Percentiles rank a stretch among this genome's conserved stretches.
Evolutionary conservation across 164 flowering plant genomes (phyloP).

Genomic region (Chimonanthus praecox): DNA sequence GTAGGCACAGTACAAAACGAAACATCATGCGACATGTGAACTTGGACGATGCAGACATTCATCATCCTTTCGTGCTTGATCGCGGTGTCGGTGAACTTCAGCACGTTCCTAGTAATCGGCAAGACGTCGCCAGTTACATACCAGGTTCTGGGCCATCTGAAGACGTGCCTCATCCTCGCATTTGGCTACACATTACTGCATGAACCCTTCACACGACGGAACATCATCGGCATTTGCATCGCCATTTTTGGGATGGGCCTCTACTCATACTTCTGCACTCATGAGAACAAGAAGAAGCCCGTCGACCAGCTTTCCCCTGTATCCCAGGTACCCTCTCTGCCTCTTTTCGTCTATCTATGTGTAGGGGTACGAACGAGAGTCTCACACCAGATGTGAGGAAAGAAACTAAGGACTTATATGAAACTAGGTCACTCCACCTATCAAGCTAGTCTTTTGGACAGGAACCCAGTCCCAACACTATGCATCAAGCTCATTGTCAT

Average conservation of each 20-base stretch:
- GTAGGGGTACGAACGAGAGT: background rate
- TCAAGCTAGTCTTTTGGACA: no score
- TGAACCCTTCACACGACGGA: slow-evolving; percentile 86
- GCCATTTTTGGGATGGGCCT: slow-evolving; percentile 87
- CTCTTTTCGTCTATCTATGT: background rate
- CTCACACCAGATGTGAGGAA: background rate
- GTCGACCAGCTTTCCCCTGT: slow-evolving; percentile 24
- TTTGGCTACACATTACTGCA: slow-evolving; percentile 86
- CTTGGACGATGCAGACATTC: slow-evolving; percentile 49
- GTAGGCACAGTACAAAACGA: no score
- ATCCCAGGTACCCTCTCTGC: slow-evolving; percentile 45
- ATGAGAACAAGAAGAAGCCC: slow-evolving; percentile 63
- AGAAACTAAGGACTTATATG: background rate
- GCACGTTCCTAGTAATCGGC: slow-evolving; percentile 91
- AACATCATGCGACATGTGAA: background rate
- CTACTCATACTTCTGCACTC: slow-evolving; percentile 79
- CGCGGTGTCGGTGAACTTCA: slow-evolving; percentile 87
- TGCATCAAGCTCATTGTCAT: background rate
- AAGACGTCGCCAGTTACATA: slow-evolving; percentile 97
- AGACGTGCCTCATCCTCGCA: slow-evolving; percentile 84
- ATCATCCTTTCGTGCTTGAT: slow-evolving; percentile 81
- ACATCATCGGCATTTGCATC: slow-evolving; percentile 69
- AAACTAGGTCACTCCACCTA: no score
- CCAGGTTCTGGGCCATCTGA: slow-evolving; percentile 95
- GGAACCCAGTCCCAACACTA: background rate